These are phyloP conservation scores for Syzygium oleosum DNA, from an alignment of 345 rosid species.

Conservation along the genomic window DNA sequence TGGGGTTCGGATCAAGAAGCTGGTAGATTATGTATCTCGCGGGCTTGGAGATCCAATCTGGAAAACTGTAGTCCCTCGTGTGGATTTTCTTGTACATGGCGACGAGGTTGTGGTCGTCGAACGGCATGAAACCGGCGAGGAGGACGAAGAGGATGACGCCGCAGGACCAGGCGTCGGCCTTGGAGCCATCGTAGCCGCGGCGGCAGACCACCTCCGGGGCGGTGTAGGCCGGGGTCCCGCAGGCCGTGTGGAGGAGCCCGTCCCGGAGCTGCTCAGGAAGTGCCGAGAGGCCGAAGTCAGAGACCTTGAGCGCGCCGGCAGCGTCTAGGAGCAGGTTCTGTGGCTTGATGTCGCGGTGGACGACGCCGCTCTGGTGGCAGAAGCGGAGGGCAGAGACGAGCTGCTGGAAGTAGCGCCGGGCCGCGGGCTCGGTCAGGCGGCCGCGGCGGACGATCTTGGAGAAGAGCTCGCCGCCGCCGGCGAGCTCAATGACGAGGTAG, in stretches of 20 bases:
- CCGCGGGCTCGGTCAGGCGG: slow-evolving; percentile 17
- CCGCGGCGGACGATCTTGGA: slow-evolving; percentile 23
- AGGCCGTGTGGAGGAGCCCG: slow-evolving; percentile 33
- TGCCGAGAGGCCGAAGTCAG: slow-evolving; percentile 42
- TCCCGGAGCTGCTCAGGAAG: slow-evolving; percentile 13
- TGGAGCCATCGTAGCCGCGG: slow-evolving; percentile 20
- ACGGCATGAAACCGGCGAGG: slow-evolving; percentile 23
- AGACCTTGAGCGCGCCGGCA: slow-evolving; percentile 20
- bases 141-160: slow-evolving; percentile 32
- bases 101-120: slow-evolving; percentile 26
- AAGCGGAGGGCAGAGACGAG: slow-evolving; percentile 32
- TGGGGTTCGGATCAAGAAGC: slow-evolving; percentile 79
- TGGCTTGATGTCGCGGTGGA: slow-evolving; percentile 43
- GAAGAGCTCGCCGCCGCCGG: slow-evolving; percentile 32
- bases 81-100: slow-evolving; percentile 17
- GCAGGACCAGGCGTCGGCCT: slow-evolving; percentile 37
- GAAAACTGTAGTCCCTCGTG: slow-evolving; percentile 24
- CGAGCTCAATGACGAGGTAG: slow-evolving; percentile 40
- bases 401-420: slow-evolving; percentile 30
- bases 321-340: slow-evolving; percentile 33
- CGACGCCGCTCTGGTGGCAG: slow-evolving; percentile 37
- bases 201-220: slow-evolving; percentile 39
- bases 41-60: slow-evolving; percentile 31
- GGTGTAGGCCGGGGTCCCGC: slow-evolving; percentile 23
- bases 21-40: slow-evolving; percentile 37